Base-by-base conservation (phyloP, 1,284 basidiomycete genomes). In the Apiotrichum akiyoshidainum region DNA sequence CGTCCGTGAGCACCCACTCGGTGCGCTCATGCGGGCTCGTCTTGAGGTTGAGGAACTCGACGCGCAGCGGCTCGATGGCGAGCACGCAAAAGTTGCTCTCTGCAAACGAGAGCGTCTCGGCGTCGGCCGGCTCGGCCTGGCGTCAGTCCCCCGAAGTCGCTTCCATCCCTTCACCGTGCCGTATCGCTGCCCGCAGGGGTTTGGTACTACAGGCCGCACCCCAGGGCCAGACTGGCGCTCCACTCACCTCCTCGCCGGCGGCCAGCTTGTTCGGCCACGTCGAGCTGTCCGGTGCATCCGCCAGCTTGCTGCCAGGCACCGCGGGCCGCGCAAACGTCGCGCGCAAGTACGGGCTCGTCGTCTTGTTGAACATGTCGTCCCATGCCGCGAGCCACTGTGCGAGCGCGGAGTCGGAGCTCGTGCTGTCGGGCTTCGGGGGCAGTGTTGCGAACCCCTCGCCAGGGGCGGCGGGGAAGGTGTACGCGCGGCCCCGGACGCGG, bases 1-100 rank as follows among this genome's bases (percentile, higher is more conserved):
- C 64, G 8, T 35, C 46, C 22, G 64, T 53, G 34, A 52, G 58
- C 8, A 52, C 68, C 67, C 68, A 76, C 50, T 68, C 67, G 9
- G 68, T 71, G 7, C 74, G 58, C 22, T 59, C 54, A 56, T 78
- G 77, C 7, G 76, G 77, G 16, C 64, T 61, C 6, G 65, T 58
- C 46, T 70, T 70, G 26, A 79, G 71, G 58, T 78, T 74, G 60
- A 78, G 68, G 47, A 67, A 66, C 55, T 78, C 76, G 41, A 72
- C 71, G 2, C 56, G 65, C 14, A 66, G 61, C 7, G 73, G 67
- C 13, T 60, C 58, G 56, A 78, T 68, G 26, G 71, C 73, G 37
- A 79, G 60, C 26, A 79, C 60, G 3, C 71, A 69, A 60, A 77
- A 77, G 62, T 77, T 65, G 10, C 57, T 50, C 39, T 62, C 61